These are phyloP conservation scores for Fusarium agapanthi DNA, from an alignment of 2,329 filamentous ascomycete species.

Conservation along the genomic window DNA sequence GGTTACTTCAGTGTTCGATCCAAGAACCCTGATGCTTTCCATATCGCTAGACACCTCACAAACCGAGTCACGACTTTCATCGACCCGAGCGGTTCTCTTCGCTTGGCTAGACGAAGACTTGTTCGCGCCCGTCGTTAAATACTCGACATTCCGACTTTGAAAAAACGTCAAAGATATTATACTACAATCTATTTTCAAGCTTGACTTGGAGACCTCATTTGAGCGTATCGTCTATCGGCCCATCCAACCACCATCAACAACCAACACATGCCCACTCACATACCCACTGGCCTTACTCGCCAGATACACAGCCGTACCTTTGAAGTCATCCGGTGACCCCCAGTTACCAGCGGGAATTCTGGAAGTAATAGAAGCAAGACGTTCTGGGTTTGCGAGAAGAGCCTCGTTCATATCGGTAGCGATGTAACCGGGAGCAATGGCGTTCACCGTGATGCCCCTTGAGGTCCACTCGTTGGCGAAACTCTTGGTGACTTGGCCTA, in stretches of 20 bases:
- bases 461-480: constrained; percentile 86
- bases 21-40: not conserved
- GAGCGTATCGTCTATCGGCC: constrained; percentile 63
- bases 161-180: not conserved
- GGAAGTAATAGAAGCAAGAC: constrained; percentile 77
- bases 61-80: constrained; percentile 37
- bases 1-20: constrained; percentile 15
- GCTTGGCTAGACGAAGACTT: constrained; percentile 36
- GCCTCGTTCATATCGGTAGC: constrained; percentile 95
- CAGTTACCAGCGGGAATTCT: constrained; percentile 86
- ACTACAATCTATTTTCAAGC: constrained; percentile 6
- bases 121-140: constrained; percentile 33
- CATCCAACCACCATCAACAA: constrained; percentile 95
- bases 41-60: constrained; percentile 34
- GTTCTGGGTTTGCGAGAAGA: constrained; percentile 74
- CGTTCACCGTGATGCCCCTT: constrained; percentile 85
- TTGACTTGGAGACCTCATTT: not conserved
- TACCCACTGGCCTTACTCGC: constrained; percentile 81
- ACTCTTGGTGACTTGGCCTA: constrained; percentile 85
- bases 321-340: constrained; percentile 88
- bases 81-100: constrained; percentile 24
- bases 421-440: constrained; percentile 89
- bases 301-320: constrained; percentile 81
- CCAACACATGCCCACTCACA: constrained; percentile 82
- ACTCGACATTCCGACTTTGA: not conserved